Evolutionary conservation across 768 basidiomycete species (phyloP).

Genomic region (Boletus patriciae): DNA sequence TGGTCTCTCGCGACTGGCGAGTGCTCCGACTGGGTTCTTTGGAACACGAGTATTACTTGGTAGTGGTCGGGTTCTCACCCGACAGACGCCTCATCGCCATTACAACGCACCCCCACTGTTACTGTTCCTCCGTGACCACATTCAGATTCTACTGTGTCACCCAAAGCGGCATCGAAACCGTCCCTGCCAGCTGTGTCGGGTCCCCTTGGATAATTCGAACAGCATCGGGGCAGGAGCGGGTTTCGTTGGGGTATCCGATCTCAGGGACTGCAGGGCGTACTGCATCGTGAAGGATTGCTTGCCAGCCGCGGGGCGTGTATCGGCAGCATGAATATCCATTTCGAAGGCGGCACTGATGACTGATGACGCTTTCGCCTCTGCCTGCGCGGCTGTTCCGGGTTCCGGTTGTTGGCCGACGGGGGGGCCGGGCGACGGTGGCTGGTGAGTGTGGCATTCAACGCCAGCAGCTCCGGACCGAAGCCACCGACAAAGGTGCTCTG

Average conservation of each 20-base stretch:
- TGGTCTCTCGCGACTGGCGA: no score
- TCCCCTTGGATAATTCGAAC: no score
- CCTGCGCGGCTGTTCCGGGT: background rate
- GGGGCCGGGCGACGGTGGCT: slow-evolving; percentile 10
- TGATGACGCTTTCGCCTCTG: background rate
- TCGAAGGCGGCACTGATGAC: slow-evolving; percentile 11
- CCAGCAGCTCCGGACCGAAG: slow-evolving; percentile 34
- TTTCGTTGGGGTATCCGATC: slow-evolving; percentile 9
- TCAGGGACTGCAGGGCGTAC: slow-evolving; percentile 21
- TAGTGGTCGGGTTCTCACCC: no score
- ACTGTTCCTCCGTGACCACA: no score
- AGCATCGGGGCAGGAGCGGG: slow-evolving; percentile 21
- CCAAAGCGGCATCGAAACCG: no score
- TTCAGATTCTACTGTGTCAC: no score
- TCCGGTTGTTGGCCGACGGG: slow-evolving; percentile 6
- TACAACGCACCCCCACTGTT: no score
- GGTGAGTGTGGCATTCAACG: slow-evolving; percentile 8
- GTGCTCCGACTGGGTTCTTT: no score
- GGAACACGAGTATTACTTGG: no score
- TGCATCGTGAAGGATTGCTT: slow-evolving; percentile 21
- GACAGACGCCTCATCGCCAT: no score
- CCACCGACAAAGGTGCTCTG: no score
- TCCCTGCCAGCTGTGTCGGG: no score
- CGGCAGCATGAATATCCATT: slow-evolving; percentile 19
- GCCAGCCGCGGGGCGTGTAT: slow-evolving; percentile 38